Conservation (phyloP, 805 yeast genomes). For the Wickerhamomyces chambardii region DNA sequence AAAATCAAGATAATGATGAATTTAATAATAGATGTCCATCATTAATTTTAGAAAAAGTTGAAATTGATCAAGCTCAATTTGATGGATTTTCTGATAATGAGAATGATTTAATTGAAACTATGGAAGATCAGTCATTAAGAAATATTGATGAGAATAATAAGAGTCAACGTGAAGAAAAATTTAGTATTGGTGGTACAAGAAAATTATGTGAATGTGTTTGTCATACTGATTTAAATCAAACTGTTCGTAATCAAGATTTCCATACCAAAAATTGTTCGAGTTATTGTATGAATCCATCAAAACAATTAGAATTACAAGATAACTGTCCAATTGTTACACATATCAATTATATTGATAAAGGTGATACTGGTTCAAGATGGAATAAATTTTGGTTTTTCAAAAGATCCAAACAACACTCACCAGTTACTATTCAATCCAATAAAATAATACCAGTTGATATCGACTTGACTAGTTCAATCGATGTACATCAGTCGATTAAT, state of each 20-base stretch:
- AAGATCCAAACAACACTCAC: not conserved
- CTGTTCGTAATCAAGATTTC: not conserved
- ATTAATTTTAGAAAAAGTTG: not conserved
- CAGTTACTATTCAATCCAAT: too few relatives aligned
- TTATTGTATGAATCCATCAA: not conserved
- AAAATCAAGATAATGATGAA: slow-evolving; percentile 5
- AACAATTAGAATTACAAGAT: not conserved
- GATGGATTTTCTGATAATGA: slow-evolving; percentile 2
- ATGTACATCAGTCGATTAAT: not conserved
- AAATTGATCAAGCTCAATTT: slow-evolving; percentile 1
- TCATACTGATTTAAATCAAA: not conserved
- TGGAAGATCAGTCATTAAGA: not conserved
- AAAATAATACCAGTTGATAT: too few relatives aligned
- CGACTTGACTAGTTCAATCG: not conserved
- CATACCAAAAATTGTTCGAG: not conserved
- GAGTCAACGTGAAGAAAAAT: not conserved
- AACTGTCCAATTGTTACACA: not conserved
- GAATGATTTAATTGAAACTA: not conserved
- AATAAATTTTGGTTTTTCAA: slow-evolving; percentile 6
- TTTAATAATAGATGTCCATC: not conserved
- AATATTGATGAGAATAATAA: not conserved
- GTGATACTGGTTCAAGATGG: slow-evolving; percentile 1
- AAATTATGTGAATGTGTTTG: not conserved
- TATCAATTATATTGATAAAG: slow-evolving; percentile 7
- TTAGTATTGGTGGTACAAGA: not conserved